Base-by-base conservation (phyloP, 768 basidiomycete species). In the Gymnopilus junonius region DNA sequence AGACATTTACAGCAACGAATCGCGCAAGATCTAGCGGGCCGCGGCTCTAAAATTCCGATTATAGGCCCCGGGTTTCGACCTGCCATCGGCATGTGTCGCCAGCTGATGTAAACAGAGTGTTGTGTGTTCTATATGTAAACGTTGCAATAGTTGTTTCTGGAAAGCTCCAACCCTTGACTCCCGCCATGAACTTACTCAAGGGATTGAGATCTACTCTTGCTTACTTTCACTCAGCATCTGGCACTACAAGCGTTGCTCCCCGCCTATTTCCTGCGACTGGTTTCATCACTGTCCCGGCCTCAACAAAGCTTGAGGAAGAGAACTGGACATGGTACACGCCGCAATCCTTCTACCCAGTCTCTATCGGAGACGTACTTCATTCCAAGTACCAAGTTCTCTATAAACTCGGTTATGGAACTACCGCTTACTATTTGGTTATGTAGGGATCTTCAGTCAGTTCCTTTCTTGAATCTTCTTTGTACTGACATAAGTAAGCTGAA, bases 361-460 rank as follows among this genome's bases (percentile, higher is more conserved):
- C 65, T 10, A 70, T 75, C 8, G 76, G 77, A 21, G 69, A 78
- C 29, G 60, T 73, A n/a, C 58, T 77, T 15, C 34, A 65, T 12
- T 64, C 66, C 8, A 69, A 66, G 15, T 77, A 78, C 61, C 69
- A 72, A 51, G 70, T n/a, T n/a, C n/a, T n/a, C n/a, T n/a, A n/a
- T n/a, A n/a, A n/a, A n/a, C n/a, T n/a, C n/a, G n/a, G n/a, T 6
- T 75, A 64, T 58, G 76, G 76, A 14, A 53, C 65, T 11, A 65
- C 59, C 21, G 62, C 64, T n/a, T 11, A 75, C 75, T 23, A 69
- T 64, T 20, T 76, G 75, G 74, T 65, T 75, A 10, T 62, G 61
- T 57, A 61, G 69, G 21, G 73, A 72, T n/a, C n/a, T n/a, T n/a
- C 34, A 35, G 46, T 50, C 46, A 46, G 48, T 53, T 39, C 46